Conservation (phyloP, 1,284 basidiomycete genomes). For the Phlebopus sp. region DNA sequence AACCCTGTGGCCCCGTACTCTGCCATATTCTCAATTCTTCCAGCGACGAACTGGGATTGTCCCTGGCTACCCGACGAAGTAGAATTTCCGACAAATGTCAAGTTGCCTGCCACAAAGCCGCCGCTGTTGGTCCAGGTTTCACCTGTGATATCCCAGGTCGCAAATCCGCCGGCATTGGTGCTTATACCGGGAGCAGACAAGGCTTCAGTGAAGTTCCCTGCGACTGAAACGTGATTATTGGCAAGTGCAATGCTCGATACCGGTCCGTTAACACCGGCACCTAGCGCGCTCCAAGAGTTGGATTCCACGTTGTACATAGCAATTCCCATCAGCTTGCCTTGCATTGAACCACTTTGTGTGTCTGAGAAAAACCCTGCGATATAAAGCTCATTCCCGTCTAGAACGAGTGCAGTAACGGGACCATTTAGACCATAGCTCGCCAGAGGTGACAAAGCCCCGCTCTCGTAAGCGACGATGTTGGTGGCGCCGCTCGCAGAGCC, state of each 20-base stretch:
- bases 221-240: slow-evolving; percentile 57
- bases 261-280: slow-evolving; percentile 73
- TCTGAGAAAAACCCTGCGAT: slow-evolving; percentile 85
- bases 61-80: slow-evolving; percentile 40
- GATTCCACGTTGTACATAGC: slow-evolving; percentile 73
- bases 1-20: slow-evolving; percentile 70
- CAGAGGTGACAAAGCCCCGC: slow-evolving; percentile 54
- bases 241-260: slow-evolving; percentile 62
- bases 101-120: slow-evolving; percentile 70
- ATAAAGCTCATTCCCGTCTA: slow-evolving; percentile 65
- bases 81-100: slow-evolving; percentile 69
- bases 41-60: slow-evolving; percentile 59
- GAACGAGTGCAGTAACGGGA: slow-evolving; percentile 62
- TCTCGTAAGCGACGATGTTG: slow-evolving; percentile 75
- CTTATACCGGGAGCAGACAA: slow-evolving; percentile 38
- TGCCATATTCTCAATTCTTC: slow-evolving; percentile 53
- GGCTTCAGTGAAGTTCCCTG: slow-evolving; percentile 73
- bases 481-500: slow-evolving; percentile 53
- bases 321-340: slow-evolving; percentile 59
- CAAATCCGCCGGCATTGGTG: slow-evolving; percentile 63
- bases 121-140: slow-evolving; percentile 71
- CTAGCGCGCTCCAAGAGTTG: slow-evolving; percentile 71
- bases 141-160: slow-evolving; percentile 69
- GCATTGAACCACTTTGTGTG: slow-evolving; percentile 53
- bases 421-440: slow-evolving; percentile 71